Percentiles rank a stretch among this genome's conserved stretches.
Conservation (phyloP, 139 green algal species). For the Astrephomene gubernaculifera region DNA sequence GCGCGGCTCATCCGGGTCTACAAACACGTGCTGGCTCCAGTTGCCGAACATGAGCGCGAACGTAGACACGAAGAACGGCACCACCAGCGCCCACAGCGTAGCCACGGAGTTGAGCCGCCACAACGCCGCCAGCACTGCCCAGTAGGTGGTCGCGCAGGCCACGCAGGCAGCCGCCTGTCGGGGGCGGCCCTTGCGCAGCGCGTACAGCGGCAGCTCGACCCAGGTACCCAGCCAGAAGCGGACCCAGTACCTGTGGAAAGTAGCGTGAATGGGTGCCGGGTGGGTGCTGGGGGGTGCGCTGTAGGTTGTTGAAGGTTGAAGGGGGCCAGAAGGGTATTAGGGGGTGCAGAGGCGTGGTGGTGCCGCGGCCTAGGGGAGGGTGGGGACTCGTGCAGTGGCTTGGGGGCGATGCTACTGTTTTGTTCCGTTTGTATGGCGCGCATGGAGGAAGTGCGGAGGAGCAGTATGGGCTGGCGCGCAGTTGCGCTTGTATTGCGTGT, state of each 20-base stretch:
- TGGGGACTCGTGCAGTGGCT: no score
- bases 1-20: conserved; percentile 68
- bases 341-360: no score
- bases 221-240: conserved; percentile 67
- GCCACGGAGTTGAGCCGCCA: conserved; percentile 61
- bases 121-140: conserved; percentile 13
- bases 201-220: conserved; percentile 83
- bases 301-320: no score
- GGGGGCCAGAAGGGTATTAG: no score
- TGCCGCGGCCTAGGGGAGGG: no score
- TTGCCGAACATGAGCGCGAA: conserved; percentile 94
- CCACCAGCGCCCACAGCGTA: conserved; percentile 77
- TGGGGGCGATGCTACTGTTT: no score
- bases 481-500: no score
- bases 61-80: conserved; percentile 80
- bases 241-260: conserved; percentile 84
- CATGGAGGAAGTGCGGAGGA: no score
- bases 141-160: conserved; percentile 51
- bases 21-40: conserved; percentile 93
- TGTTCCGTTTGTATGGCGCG: no score
- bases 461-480: no score
- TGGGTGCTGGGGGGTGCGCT: no score
- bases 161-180: conserved; percentile 45
- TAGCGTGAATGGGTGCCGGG: no score
- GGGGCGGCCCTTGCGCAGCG: conserved; percentile 50